Base-by-base conservation (phyloP, 1,284 basidiomycete genomes). In the Agroathelia rolfsii region DNA sequence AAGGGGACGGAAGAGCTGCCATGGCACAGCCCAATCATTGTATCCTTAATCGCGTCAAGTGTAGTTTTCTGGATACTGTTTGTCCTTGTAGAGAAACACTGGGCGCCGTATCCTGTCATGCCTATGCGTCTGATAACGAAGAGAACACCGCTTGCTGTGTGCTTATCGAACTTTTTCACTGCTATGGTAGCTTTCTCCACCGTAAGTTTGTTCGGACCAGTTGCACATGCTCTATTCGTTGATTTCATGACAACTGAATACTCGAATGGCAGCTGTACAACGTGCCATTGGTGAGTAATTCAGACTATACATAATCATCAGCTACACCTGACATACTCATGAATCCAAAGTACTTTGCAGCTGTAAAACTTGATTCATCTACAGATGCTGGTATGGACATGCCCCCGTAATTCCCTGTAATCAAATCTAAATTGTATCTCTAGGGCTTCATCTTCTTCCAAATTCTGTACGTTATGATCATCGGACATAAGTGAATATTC, bases 81-180 rank as follows among this genome's bases (percentile, higher is more conserved):
- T 51, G 50, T 88, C 18, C 49, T 72, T 29, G 80, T 85, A 10
- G 88, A 94, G 57, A 71, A 76, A 37, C 61, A 67, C 41, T 74
- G 72, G 58, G 76, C 84, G 2, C 67, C 68, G 3, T 84, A 80
- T 53, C 89, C 89, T 6, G 77, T 93, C 28, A 82, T 94, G 74
- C 88, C 89, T 25, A 59, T 92, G 45, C 72, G 72, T 38, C 57
- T 93, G 38, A 68, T 93, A 30, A 71, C 64, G 15, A 75, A 75
- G 47, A 61, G 80, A 37, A 90, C 85, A 6, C 84, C 87, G 2
- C 59, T 88, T 15, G 76, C 82, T 9, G 77, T 92, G 7, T 82
- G 84, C 1, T 45, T 90, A 41, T 73, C 76, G 38, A 93, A 92
- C 57, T 71, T 95, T 24, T 66, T 84, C 43, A 69, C 66, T 8